Evolutionary conservation across 768 basidiomycete species (phyloP), one percentile per base, ranked within the genome.

Genomic region (Boletus sp.): DNA sequence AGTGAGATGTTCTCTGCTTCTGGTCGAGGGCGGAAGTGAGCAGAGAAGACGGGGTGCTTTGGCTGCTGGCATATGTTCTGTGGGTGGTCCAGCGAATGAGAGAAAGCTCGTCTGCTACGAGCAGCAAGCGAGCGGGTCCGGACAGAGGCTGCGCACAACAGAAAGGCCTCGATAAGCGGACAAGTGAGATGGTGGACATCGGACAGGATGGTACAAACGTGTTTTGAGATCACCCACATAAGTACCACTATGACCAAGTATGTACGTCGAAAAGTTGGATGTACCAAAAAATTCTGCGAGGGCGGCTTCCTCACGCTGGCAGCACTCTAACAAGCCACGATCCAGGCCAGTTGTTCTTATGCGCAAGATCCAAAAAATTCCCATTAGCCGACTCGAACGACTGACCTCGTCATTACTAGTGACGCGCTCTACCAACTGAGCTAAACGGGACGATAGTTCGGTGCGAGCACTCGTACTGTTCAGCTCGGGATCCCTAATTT

Each of bases 321-420:
- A 45, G 7, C 29, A 1, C 4, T 8, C 23, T 7, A 44, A 44
- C 17, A 44, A 4, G 1, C n/a, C n/a, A n/a, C n/a, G n/a, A n/a
- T n/a, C n/a, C n/a, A n/a, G n/a, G n/a, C n/a, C n/a, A n/a, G n/a
- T n/a, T n/a, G n/a, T n/a, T 45, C n/a, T 13, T 19, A 44, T 44
- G n/a, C 19, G 17, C n/a, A 10, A 27, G 17, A 19, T n/a, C 17
- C 61, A 62, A 68, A 55, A 53, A 17, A 13, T 71, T 71, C 70
- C 70, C 70, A 71, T 72, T 75, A 78, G 80, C 80, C 80, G 80
- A 79, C 70, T 82, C 57, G 80, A 82, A 82, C 81, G 78, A 82
- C 79, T 80, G 80, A 82, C 79, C 80, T 81, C 79, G 79, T 81
- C 80, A 82, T 82, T 80, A 81, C 77, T 80, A 83, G 80, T 83